Conservation (phyloP, 371 early-diverging fungal species). For the Actinomortierella wolfii region DNA sequence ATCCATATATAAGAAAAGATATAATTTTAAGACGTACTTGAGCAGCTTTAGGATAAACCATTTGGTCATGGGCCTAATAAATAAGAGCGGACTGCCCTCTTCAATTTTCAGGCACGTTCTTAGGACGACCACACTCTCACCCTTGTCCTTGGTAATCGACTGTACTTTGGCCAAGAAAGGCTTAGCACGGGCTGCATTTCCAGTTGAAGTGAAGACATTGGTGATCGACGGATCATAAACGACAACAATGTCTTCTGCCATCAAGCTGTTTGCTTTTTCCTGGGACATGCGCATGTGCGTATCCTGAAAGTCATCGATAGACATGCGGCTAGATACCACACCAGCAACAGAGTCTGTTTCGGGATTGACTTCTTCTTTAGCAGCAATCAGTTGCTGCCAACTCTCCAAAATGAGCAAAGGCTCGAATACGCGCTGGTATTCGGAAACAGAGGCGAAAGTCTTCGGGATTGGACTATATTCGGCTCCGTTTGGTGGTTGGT, state of each 20-base stretch:
- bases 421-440: constrained; percentile 76
- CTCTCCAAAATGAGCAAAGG: constrained; percentile 85
- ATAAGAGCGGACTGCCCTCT: constrained; percentile 47
- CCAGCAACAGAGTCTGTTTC: constrained; percentile 53
- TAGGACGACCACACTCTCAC: constrained; percentile 50
- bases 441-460: constrained; percentile 57
- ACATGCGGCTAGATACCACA: constrained; percentile 58
- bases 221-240: constrained; percentile 30
- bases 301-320: constrained; percentile 80
- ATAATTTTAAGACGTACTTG: constrained; percentile 17
- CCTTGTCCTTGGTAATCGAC: constrained; percentile 49
- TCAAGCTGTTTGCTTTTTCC: constrained; percentile 26
- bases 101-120: constrained; percentile 38
- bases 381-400: constrained; percentile 80
- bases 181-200: constrained; percentile 22
- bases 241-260: constrained; percentile 29
- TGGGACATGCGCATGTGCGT: constrained; percentile 54
- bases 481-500: constrained; percentile 51
- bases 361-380: constrained; percentile 65
- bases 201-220: constrained; percentile 21
- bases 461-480: constrained; percentile 57
- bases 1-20: constrained; percentile 40
- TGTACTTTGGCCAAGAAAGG: constrained; percentile 68
- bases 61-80: constrained; percentile 33
- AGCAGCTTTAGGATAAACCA: constrained; percentile 52